Conservation (phyloP, 352 stramenopile genomes). For the Globisporangium irregulare region DNA sequence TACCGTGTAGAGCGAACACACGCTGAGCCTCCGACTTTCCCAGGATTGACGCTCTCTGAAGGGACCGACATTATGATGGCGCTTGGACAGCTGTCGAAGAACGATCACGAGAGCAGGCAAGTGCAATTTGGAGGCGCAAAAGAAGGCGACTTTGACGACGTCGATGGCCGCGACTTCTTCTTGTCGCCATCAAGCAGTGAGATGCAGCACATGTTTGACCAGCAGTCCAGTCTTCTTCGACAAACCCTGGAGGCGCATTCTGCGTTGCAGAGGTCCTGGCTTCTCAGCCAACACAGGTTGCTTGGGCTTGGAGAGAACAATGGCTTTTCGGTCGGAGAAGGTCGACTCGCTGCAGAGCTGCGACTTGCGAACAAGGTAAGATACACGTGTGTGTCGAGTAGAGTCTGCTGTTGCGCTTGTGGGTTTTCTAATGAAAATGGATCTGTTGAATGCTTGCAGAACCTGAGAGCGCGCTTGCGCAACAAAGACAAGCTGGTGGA, state of each 20-base stretch:
- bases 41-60: slow-evolving; percentile 68
- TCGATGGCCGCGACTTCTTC: slow-evolving; percentile 72
- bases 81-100: slow-evolving; percentile 45
- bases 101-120: slow-evolving; percentile 23
- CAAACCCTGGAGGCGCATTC: slow-evolving; percentile 70
- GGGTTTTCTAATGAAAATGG: neutral
- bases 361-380: slow-evolving; percentile 73
- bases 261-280: slow-evolving; percentile 72
- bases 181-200: slow-evolving; percentile 81
- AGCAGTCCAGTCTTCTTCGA: slow-evolving; percentile 72
- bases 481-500: slow-evolving; percentile 86
- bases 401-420: neutral
- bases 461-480: slow-evolving; percentile 67
- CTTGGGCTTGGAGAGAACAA: slow-evolving; percentile 44
- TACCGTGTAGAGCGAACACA: neutral
- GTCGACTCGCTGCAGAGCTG: slow-evolving; percentile 71
- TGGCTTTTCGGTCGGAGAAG: slow-evolving; percentile 80
- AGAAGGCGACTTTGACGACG: slow-evolving; percentile 45
- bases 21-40: slow-evolving; percentile 16
- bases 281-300: slow-evolving; percentile 73
- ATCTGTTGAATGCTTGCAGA: slow-evolving; percentile 33
- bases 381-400: too few species aligned
- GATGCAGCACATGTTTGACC: slow-evolving; percentile 88
- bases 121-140: slow-evolving; percentile 46
- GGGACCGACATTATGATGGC: slow-evolving; percentile 77